phyloP scores from a whole-genome alignment of 2,329 filamentous ascomycete species.

The Fusarium keratoplasticum region DNA sequence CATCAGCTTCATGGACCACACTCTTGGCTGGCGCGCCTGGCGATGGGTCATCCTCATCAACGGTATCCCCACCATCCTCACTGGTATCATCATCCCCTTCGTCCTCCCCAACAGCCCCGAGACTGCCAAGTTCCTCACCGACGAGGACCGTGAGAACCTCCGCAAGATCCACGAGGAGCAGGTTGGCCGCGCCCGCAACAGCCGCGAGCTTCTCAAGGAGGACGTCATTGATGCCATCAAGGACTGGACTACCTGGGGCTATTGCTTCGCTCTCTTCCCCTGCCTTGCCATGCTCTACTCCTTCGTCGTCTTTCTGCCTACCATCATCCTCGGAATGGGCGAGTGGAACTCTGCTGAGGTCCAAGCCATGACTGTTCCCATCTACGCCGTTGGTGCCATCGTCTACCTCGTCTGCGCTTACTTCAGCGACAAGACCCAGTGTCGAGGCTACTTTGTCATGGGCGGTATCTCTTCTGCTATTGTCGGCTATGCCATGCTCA shows the following conservation, averaged over 20 bases:
- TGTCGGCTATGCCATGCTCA: conserved; percentile 69
- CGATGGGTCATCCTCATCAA: conserved; percentile 73
- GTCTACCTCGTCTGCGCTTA: conserved; percentile 69
- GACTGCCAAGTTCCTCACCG: conserved; percentile 55
- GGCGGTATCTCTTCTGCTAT: conserved; percentile 62
- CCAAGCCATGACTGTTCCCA: conserved; percentile 76
- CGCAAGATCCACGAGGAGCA: conserved; percentile 61
- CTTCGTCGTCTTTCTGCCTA: conserved; percentile 75
- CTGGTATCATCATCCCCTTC: conserved; percentile 67
- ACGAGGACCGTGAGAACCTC: conserved; percentile 59
- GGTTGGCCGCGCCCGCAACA: conserved; percentile 45
- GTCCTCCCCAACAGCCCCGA: conserved; percentile 69
- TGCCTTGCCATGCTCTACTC: conserved; percentile 75
- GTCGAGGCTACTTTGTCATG: conserved; percentile 66
- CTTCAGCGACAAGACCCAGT: conserved; percentile 68
- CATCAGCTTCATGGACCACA: conserved; percentile 72
- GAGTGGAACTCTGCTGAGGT: conserved; percentile 66
- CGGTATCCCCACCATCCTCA: conserved; percentile 59
- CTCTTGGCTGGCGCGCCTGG: conserved; percentile 70
- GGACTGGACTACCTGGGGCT: conserved; percentile 75
- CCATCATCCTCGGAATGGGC: conserved; percentile 74
- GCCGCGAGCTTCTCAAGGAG: conserved; percentile 43
- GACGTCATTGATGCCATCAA: conserved; percentile 40
- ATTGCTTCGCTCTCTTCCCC: conserved; percentile 70
- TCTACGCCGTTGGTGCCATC: conserved; percentile 72